These are phyloP conservation scores for Microcyclosporella mali DNA, from an alignment of 2,329 filamentous ascomycete species.

Conservation along the genomic window DNA sequence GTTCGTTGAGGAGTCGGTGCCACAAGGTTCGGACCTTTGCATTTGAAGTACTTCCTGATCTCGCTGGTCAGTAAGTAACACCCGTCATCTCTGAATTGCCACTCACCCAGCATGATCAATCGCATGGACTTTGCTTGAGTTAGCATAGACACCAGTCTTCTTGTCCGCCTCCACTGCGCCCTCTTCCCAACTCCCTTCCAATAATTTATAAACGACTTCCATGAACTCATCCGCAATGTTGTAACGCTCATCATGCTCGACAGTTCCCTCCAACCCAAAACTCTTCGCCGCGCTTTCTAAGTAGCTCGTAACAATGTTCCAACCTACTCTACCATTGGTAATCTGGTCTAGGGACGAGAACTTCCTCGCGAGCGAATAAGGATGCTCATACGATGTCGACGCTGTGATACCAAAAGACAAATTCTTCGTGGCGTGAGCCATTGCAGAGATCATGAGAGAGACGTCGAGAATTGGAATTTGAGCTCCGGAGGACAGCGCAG, in stretches of 20 bases:
- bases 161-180: constrained; percentile 45
- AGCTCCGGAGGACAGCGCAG: constrained; percentile 55
- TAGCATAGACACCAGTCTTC: constrained; percentile 53
- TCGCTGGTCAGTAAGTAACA: no score
- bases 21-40: constrained; percentile 43
- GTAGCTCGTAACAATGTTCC: constrained; percentile 49
- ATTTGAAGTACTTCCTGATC: constrained; percentile 35
- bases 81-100: constrained; percentile 5
- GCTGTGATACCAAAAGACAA: constrained; percentile 36
- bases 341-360: constrained; percentile 36
- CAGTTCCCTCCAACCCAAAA: constrained; percentile 40
- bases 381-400: constrained; percentile 34
- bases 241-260: constrained; percentile 47
- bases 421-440: constrained; percentile 42
- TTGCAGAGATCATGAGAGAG: constrained; percentile 36
- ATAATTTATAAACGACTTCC: constrained; percentile 27
- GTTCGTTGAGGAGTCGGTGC: constrained; percentile 54
- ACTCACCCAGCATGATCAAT: constrained; percentile 32
- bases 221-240: constrained; percentile 44
- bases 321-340: constrained; percentile 35
- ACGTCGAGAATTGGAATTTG: constrained; percentile 63
- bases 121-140: constrained; percentile 51
- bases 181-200: constrained; percentile 28
- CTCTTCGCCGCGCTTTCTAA: constrained; percentile 45
- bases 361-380: constrained; percentile 31